These are phyloP conservation scores for Waitea zeae DNA, from an alignment of 1,284 basidiomycete species.

Conservation along the genomic window DNA sequence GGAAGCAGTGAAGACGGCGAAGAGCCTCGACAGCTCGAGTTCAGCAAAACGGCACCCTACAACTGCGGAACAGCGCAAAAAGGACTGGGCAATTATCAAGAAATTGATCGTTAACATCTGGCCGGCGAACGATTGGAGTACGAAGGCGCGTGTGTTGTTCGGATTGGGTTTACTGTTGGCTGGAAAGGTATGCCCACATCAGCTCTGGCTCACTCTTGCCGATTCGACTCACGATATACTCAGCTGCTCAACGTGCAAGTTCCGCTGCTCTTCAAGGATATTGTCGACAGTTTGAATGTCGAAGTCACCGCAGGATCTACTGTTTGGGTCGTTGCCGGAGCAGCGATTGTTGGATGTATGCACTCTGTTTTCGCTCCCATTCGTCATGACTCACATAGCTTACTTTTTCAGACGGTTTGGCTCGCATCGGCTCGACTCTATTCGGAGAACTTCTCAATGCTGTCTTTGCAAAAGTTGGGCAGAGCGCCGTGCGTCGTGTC, in stretches of 20 bases:
- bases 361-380: conserved; percentile 7
- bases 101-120: conserved; percentile 51
- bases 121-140: conserved; percentile 64
- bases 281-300: conserved; percentile 83
- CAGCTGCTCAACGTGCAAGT: conserved; percentile 93
- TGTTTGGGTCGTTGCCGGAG: conserved; percentile 84
- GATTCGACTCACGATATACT: conserved; percentile 1
- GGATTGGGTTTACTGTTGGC: conserved; percentile 72
- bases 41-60: not conserved
- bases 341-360: conserved; percentile 82
- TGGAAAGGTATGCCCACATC: conserved; percentile 56
- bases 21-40: not conserved
- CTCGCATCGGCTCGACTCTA: conserved; percentile 77
- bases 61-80: conserved; percentile 35
- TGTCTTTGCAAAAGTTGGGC: conserved; percentile 91
- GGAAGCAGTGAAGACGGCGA: not conserved
- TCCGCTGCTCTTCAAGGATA: conserved; percentile 85
- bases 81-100: conserved; percentile 54
- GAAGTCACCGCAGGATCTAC: conserved; percentile 65
- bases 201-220: not conserved
- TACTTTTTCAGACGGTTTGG: conserved; percentile 61
- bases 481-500: conserved; percentile 77
- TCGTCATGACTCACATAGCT: not conserved
- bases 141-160: conserved; percentile 61
- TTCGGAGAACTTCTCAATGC: conserved; percentile 92